Percentiles rank a stretch among this genome's conserved stretches.
Conservation (phyloP, 495 filamentous ascomycete genomes). For the Hypoxylon fuscum region DNA sequence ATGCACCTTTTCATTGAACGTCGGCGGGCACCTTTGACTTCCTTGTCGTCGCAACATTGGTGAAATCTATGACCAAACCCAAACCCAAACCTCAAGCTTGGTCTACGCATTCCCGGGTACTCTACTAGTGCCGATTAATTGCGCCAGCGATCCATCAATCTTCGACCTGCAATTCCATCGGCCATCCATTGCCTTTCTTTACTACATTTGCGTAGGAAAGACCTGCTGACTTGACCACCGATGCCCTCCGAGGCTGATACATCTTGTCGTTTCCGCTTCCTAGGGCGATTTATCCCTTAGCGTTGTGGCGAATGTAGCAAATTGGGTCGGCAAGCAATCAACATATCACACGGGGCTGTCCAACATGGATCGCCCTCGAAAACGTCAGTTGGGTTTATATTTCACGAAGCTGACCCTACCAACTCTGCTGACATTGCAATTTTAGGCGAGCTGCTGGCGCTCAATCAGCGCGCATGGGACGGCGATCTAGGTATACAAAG, state of each 20-base stretch:
- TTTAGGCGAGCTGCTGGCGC: conserved; percentile 84
- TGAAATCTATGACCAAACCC: conserved; percentile 3
- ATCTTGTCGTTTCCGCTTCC: conserved; percentile 55
- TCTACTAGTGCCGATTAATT: not conserved
- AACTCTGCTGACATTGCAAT: conserved; percentile 39
- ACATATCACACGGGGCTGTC: conserved; percentile 40
- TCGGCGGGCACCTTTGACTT: conserved; percentile 24
- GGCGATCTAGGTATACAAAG: conserved; percentile 81
- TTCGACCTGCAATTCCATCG: conserved; percentile 10
- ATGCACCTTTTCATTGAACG: conserved; percentile 19
- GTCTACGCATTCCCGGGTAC: not conserved
- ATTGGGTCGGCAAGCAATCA: conserved; percentile 13
- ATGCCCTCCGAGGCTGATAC: conserved; percentile 58
- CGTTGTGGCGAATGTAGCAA: conserved; percentile 54
- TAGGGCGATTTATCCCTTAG: conserved; percentile 58
- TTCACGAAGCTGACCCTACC: conserved; percentile 18
- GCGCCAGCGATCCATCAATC: not conserved
- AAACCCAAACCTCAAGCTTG: not conserved
- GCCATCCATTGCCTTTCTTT: conserved; percentile 24
- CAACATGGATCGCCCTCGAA: conserved; percentile 83
- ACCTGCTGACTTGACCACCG: conserved; percentile 46
- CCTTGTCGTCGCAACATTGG: conserved; percentile 3
- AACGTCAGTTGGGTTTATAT: conserved; percentile 66
- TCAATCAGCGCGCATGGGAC: conserved; percentile 88
- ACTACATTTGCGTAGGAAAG: conserved; percentile 33